Percentiles rank a stretch among this genome's conserved stretches.
Evolutionary conservation across 1,284 basidiomycete species (phyloP).

Genomic region (Irpex sp.): DNA sequence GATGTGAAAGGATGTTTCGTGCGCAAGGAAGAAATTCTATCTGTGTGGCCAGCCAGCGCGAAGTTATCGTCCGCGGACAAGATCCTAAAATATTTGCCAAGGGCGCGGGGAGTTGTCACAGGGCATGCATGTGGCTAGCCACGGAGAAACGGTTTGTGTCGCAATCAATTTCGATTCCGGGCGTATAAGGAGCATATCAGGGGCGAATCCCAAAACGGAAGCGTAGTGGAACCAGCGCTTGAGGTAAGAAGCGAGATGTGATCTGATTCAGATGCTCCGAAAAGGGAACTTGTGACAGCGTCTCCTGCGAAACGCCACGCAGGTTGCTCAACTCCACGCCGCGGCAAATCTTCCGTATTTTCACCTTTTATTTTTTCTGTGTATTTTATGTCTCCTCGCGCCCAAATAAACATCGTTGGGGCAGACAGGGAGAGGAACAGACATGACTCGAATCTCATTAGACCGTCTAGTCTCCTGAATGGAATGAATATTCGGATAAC

Average conservation of each 20-base stretch:
- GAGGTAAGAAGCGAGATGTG: background rate
- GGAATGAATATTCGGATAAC: background rate
- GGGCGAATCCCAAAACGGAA: slow-evolving; percentile 9
- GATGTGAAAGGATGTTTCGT: background rate
- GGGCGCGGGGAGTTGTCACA: background rate
- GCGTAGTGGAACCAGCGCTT: slow-evolving; percentile 11
- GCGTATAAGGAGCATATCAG: slow-evolving; percentile 7
- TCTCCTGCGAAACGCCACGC: slow-evolving; percentile 9
- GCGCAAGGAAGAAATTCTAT: background rate
- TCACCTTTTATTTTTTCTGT: background rate
- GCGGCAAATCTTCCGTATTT: background rate
- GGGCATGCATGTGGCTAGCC: background rate
- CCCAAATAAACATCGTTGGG: background rate
- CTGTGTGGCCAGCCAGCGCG: background rate
- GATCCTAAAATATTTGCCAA: background rate
- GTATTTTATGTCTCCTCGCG: background rate
- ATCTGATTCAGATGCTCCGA: slow-evolving; percentile 9
- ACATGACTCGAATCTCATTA: too few relatives aligned
- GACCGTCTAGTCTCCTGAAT: too few relatives aligned
- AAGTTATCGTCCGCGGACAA: background rate
- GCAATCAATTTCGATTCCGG: background rate
- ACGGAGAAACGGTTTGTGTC: background rate
- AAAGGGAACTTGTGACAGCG: slow-evolving; percentile 8
- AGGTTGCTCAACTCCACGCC: slow-evolving; percentile 8
- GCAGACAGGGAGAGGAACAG: background rate